These are phyloP conservation scores for Pythium myriotylum DNA, from an alignment of 352 stramenopile species.

Conservation along the genomic window DNA sequence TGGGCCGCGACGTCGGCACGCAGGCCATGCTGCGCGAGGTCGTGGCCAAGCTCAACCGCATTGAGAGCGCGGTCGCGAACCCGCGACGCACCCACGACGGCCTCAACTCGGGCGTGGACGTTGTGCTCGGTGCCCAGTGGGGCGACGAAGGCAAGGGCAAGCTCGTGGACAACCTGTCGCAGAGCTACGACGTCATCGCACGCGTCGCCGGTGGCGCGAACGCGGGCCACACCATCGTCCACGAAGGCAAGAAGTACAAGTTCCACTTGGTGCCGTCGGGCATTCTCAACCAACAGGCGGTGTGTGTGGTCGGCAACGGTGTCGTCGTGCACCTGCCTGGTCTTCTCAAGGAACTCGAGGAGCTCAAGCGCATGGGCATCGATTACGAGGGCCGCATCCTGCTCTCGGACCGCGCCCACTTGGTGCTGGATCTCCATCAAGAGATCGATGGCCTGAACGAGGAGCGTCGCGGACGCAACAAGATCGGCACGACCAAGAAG, in stretches of 20 bases:
- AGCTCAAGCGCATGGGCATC: slow-evolving; percentile 89
- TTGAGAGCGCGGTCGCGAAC: slow-evolving; percentile 86
- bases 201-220: slow-evolving; percentile 97
- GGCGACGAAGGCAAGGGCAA: slow-evolving; percentile 99
- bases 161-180: slow-evolving; percentile 93
- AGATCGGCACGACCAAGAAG: slow-evolving; percentile 99
- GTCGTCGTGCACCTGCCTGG: slow-evolving; percentile 98
- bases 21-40: slow-evolving; percentile 83
- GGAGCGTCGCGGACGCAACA: slow-evolving; percentile 90
- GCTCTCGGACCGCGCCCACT: slow-evolving; percentile 97
- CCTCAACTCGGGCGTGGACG: slow-evolving; percentile 77
- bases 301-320: slow-evolving; percentile 98
- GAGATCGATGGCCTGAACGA: slow-evolving; percentile 88
- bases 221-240: slow-evolving; percentile 99
- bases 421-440: slow-evolving; percentile 99
- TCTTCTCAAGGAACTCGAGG: slow-evolving; percentile 95
- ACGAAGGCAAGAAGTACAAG: slow-evolving; percentile 98
- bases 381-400: slow-evolving; percentile 94
- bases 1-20: slow-evolving; percentile 52
- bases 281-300: slow-evolving; percentile 95
- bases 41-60: slow-evolving; percentile 85
- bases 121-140: slow-evolving; percentile 98
- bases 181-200: slow-evolving; percentile 97
- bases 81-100: slow-evolving; percentile 70
- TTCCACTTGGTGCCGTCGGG: slow-evolving; percentile 99